Conservation (phyloP, 2,329 filamentous ascomycete genomes). For the Curvularia eragrostidis region DNA sequence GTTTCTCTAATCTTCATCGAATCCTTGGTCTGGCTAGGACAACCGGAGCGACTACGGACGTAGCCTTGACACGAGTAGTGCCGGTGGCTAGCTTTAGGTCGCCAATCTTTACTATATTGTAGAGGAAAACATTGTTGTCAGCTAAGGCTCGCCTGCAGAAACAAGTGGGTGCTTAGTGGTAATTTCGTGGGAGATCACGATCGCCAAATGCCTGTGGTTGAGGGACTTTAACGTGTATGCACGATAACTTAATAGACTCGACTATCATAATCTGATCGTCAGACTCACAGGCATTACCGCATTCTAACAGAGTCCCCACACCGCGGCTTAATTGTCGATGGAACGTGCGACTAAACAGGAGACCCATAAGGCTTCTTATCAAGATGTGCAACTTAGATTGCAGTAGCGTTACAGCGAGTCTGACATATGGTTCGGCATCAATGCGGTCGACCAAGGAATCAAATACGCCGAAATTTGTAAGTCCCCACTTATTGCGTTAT, state of each 20-base stretch:
- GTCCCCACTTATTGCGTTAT: constrained; percentile 9
- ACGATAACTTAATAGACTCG: not conserved
- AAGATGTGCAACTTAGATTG: not conserved
- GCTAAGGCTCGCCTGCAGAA: not conserved
- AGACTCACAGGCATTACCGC: not conserved
- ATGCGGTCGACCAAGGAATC: not conserved
- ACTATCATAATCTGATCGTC: not conserved
- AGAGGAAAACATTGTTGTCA: not conserved
- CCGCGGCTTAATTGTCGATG: not conserved
- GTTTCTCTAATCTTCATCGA: not conserved
- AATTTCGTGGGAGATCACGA: not conserved
- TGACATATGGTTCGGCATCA: not conserved
- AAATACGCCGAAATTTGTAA: not conserved
- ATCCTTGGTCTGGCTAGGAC: not conserved
- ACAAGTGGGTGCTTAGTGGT: not conserved
- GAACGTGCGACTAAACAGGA: not conserved
- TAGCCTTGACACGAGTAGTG: constrained; percentile 4
- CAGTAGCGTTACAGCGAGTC: not conserved
- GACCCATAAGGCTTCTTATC: not conserved
- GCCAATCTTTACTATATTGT: constrained; percentile 1
- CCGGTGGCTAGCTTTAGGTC: not conserved
- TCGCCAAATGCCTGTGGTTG: not conserved
- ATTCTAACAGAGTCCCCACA: too few species aligned
- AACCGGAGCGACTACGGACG: constrained; percentile 1
- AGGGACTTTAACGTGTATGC: not conserved